Conservation (phyloP, 352 stramenopile genomes). For the Phytophthora niederhauseri region DNA sequence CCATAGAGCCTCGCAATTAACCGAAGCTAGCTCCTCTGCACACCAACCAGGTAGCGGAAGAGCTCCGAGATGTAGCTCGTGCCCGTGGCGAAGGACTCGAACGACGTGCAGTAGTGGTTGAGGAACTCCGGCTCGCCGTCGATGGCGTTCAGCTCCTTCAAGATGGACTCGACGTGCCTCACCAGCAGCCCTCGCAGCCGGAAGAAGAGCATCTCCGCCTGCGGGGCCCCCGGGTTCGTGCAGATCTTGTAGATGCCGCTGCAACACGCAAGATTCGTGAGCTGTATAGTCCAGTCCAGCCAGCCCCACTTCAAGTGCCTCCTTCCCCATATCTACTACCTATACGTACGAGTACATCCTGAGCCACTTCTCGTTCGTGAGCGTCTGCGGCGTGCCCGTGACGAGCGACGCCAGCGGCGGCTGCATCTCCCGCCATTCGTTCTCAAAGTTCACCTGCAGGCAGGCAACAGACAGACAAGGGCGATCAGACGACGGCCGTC, state of each 20-base stretch:
- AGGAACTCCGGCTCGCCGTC: conserved; percentile 74
- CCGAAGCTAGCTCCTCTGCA: not conserved
- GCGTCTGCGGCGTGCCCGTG: conserved; percentile 62
- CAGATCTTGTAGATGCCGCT: conserved; percentile 91
- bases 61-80: conserved; percentile 85
- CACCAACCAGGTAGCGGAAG: conserved; percentile 74
- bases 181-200: conserved; percentile 72
- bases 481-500: conserved; percentile 3
- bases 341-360: conserved; percentile 90
- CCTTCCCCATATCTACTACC: conserved; percentile 20
- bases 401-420: conserved; percentile 76
- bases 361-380: conserved; percentile 87
- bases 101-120: conserved; percentile 67
- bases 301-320: not conserved
- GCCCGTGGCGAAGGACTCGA: conserved; percentile 76
- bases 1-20: not conserved
- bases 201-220: conserved; percentile 87
- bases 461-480: conserved; percentile 14
- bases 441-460: conserved; percentile 84
- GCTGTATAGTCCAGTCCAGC: no score
- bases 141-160: conserved; percentile 64
- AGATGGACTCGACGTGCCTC: conserved; percentile 65
- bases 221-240: conserved; percentile 77
- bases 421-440: conserved; percentile 85
- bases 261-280: not conserved